phyloP scores from a whole-genome alignment of 352 stramenopile genomes.

The Globisporangium takayamanum region DNA sequence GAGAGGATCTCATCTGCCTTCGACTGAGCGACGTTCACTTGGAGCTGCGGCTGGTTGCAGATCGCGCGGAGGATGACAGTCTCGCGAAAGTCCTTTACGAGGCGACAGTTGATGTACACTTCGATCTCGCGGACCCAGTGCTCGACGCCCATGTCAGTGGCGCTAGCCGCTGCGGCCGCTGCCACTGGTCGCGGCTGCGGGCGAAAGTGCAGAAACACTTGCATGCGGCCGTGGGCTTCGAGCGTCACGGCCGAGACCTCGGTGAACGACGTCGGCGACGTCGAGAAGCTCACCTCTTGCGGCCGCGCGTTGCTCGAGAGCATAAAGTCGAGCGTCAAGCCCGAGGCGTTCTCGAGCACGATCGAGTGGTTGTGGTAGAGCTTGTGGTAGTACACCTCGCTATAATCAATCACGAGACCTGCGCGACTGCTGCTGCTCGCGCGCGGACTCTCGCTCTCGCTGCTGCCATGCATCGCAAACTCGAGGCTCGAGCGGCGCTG shows the following conservation, averaged over 20 bases:
- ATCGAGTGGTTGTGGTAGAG: constrained; percentile 88
- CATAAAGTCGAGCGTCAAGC: constrained; percentile 82
- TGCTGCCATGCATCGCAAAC: constrained; percentile 10
- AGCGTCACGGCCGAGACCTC: constrained; percentile 77
- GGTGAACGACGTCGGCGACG: constrained; percentile 78
- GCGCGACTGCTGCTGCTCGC: constrained; percentile 2
- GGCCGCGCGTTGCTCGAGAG: constrained; percentile 74
- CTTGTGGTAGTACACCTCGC: constrained; percentile 86
- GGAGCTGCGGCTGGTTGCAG: constrained; percentile 72
- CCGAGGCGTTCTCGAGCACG: constrained; percentile 82
- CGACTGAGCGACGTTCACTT: constrained; percentile 55
- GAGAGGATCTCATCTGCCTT: constrained; percentile 28
- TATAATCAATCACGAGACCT: constrained; percentile 72
- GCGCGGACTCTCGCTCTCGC: constrained; percentile 9
- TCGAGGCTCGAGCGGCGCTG: constrained; percentile 57
- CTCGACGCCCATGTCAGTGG: constrained; percentile 18
- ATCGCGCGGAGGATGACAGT: constrained; percentile 73
- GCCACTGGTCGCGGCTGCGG: constrained; percentile 37
- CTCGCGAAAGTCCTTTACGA: constrained; percentile 86
- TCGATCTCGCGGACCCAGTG: constrained; percentile 82
- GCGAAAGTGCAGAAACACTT: constrained; percentile 86
- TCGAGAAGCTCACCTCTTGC: constrained; percentile 79
- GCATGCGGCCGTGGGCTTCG: constrained; percentile 53
- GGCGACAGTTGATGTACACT: constrained; percentile 82
- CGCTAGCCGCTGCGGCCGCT: neutral